These are phyloP conservation scores for Neurospora pannonica DNA, from an alignment of 495 filamentous ascomycete genomes.

Conservation along the genomic window DNA sequence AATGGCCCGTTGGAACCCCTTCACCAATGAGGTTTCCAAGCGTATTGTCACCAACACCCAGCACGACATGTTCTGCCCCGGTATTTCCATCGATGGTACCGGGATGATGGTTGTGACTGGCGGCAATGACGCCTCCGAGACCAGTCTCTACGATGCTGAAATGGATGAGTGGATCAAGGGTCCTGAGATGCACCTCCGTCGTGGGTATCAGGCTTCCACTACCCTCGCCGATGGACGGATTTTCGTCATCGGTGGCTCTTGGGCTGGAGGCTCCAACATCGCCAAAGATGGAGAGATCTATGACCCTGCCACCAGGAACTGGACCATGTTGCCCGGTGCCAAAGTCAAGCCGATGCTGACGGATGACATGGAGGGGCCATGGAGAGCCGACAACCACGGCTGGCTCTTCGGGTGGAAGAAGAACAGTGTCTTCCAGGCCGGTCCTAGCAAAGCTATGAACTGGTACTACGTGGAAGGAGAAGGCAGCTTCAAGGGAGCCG, in stretches of 20 bases:
- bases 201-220: slow-evolving; percentile 49
- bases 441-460: slow-evolving; percentile 46
- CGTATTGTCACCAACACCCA: slow-evolving; percentile 34
- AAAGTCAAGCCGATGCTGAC: slow-evolving; percentile 42
- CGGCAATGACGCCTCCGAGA: slow-evolving; percentile 32
- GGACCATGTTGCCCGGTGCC: slow-evolving; percentile 16
- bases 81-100: slow-evolving; percentile 40
- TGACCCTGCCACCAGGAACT: neutral
- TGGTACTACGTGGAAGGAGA: slow-evolving; percentile 42
- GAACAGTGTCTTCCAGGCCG: slow-evolving; percentile 47
- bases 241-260: slow-evolving; percentile 54
- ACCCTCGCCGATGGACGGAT: slow-evolving; percentile 44
- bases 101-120: slow-evolving; percentile 48
- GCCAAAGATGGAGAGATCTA: slow-evolving; percentile 6
- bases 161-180: slow-evolving; percentile 24
- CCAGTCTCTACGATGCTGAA: slow-evolving; percentile 37
- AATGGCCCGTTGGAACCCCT: slow-evolving; percentile 34
- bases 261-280: slow-evolving; percentile 33
- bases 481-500: slow-evolving; percentile 31
- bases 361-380: slow-evolving; percentile 34
- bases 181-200: slow-evolving; percentile 34
- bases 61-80: slow-evolving; percentile 53
- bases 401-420: slow-evolving; percentile 56
- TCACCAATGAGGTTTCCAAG: slow-evolving; percentile 24
- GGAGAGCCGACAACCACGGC: slow-evolving; percentile 45